Percentiles rank a stretch among this genome's conserved stretches.
These are phyloP conservation scores for Scheffersomyces segobiensis DNA, from an alignment of 1,139 yeast genomes.

Conservation along the genomic window DNA sequence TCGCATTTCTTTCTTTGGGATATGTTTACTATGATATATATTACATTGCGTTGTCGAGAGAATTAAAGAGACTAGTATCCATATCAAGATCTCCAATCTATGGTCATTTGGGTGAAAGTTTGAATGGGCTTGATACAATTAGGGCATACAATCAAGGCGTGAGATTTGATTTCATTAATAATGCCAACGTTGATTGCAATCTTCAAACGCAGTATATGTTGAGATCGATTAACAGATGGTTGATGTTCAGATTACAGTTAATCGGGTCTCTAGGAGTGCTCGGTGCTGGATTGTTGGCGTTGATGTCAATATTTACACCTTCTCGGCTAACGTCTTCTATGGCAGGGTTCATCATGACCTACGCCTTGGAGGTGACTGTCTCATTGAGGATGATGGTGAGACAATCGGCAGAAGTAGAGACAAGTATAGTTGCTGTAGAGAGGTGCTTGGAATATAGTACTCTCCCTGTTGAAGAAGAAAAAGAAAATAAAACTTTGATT, in stretches of 20 bases:
- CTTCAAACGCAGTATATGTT: constrained; percentile 58
- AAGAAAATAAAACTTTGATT: constrained; percentile 17
- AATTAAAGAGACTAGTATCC: constrained; percentile 46
- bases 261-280: constrained; percentile 68
- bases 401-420: constrained; percentile 71
- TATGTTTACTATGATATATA: constrained; percentile 55
- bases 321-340: constrained; percentile 60
- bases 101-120: constrained; percentile 64
- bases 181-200: constrained; percentile 63
- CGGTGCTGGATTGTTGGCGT: constrained; percentile 56
- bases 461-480: constrained; percentile 57
- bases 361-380: constrained; percentile 64
- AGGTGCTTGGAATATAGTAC: constrained; percentile 71
- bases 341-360: constrained; percentile 74
- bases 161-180: constrained; percentile 56
- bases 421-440: constrained; percentile 75
- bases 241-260: constrained; percentile 64
- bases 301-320: constrained; percentile 25
- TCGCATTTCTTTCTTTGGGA: constrained; percentile 39
- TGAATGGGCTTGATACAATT: constrained; percentile 61
- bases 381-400: constrained; percentile 63
- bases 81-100: constrained; percentile 54
- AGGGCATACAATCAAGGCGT: constrained; percentile 54
- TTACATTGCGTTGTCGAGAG: constrained; percentile 56
- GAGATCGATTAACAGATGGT: constrained; percentile 69